Evolutionary conservation across 345 rosid genomes (phyloP).

Genomic region (Brassica napus): Da-Ae NC_063451.1:25778001-25778500

Average conservation of each 20-base stretch:
- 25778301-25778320: slow-evolving; percentile 47
- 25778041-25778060: slow-evolving; percentile 55
- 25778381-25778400: slow-evolving; percentile 89
- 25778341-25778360: slow-evolving; percentile 53
- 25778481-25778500: slow-evolving; percentile 84
- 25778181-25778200: slow-evolving; percentile 77
- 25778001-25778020: slow-evolving; percentile 46
- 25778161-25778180: slow-evolving; percentile 89
- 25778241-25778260: slow-evolving; percentile 70
- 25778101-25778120: slow-evolving; percentile 60
- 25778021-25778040: slow-evolving; percentile 55
- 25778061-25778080: slow-evolving; percentile 53
- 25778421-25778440: slow-evolving; percentile 89
- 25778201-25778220: slow-evolving; percentile 92
- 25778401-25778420: slow-evolving; percentile 90
- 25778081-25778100: slow-evolving; percentile 53
- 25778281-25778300: slow-evolving; percentile 37
- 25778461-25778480: slow-evolving; percentile 94
- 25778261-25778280: slow-evolving; percentile 75
- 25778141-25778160: slow-evolving; percentile 62
- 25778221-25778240: slow-evolving; percentile 74
- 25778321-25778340: slow-evolving; percentile 64
- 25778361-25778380: slow-evolving; percentile 79
- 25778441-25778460: slow-evolving; percentile 84
- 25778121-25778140: slow-evolving; percentile 82